Evolutionary conservation across 805 yeast species (phyloP).

Genomic region (Maudiozyma bulderi): DNA sequence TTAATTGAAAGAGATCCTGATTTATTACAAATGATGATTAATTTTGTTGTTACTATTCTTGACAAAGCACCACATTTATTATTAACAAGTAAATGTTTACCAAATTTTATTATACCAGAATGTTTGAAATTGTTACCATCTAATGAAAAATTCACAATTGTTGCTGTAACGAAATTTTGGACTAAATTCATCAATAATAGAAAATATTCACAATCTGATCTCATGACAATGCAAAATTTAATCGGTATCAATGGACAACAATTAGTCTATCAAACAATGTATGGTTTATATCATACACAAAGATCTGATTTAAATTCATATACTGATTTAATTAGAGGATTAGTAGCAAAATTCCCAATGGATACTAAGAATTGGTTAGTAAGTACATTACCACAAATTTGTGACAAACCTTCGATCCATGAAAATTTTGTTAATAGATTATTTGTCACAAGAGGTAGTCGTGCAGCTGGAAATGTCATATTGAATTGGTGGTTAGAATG

Average conservation of each 20-base stretch:
- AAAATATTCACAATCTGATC: constrained; percentile 37
- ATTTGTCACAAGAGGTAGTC: constrained; percentile 53
- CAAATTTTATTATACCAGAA: constrained; percentile 20
- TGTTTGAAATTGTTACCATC: constrained; percentile 28
- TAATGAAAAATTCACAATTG: constrained; percentile 43
- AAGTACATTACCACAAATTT: constrained; percentile 18
- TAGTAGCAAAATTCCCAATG: constrained; percentile 42
- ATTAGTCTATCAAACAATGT: constrained; percentile 27
- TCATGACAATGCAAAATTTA: constrained; percentile 25
- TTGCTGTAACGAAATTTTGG: constrained; percentile 47
- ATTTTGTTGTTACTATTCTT: constrained; percentile 41
- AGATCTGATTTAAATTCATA: constrained; percentile 54
- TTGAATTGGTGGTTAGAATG: constrained; percentile 56
- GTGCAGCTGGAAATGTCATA: constrained; percentile 48
- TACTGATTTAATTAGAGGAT: constrained; percentile 41
- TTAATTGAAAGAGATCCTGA: constrained; percentile 49
- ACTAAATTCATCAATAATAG: constrained; percentile 36
- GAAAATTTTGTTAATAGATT: constrained; percentile 46
- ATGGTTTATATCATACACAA: constrained; percentile 39
- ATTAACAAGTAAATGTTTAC: constrained; percentile 26
- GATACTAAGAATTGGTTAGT: constrained; percentile 42
- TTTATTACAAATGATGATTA: constrained; percentile 40
- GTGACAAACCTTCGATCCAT: constrained; percentile 25
- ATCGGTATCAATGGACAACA: constrained; percentile 20
- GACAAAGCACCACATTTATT: constrained; percentile 42